Conservation (phyloP, 148 eudicot genomes). For the Nepenthes mirabilis region DNA sequence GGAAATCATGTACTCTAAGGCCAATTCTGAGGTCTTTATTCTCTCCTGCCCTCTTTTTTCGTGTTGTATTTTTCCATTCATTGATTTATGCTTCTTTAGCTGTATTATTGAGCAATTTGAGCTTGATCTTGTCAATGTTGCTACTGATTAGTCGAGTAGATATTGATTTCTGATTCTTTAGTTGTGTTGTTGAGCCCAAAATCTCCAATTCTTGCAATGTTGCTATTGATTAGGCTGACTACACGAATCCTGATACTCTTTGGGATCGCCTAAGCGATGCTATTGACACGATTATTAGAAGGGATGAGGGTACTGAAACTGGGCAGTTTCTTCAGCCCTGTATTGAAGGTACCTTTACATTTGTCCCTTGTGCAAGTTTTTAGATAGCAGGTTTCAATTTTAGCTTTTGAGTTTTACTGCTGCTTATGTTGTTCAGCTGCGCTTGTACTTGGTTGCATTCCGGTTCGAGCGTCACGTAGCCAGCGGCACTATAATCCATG, state of each 20-base stretch:
- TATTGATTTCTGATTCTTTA: not conserved
- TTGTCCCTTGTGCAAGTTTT: not conserved
- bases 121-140: not conserved
- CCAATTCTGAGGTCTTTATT: conserved; percentile 75
- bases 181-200: conserved; percentile 3
- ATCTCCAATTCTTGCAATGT: conserved; percentile 7
- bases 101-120: not conserved
- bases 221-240: conserved; percentile 57
- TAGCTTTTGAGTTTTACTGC: not conserved
- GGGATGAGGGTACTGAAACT: conserved; percentile 71
- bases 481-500: conserved; percentile 59
- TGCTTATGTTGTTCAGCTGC: conserved; percentile 61
- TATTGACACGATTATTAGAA: conserved; percentile 72
- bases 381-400: not conserved
- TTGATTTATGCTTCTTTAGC: conserved; percentile 1
- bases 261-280: conserved; percentile 94
- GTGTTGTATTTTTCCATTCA: not conserved
- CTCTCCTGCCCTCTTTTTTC: not conserved
- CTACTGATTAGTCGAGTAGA: not conserved
- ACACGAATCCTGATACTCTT: conserved; percentile 57
- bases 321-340: conserved; percentile 83
- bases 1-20: conserved; percentile 96
- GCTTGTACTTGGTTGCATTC: conserved; percentile 80
- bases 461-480: conserved; percentile 82
- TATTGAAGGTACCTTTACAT: conserved; percentile 60